phyloP scores from a whole-genome alignment of 108 stramenopile genomes.

The Schizochytrium sp. region DNA sequence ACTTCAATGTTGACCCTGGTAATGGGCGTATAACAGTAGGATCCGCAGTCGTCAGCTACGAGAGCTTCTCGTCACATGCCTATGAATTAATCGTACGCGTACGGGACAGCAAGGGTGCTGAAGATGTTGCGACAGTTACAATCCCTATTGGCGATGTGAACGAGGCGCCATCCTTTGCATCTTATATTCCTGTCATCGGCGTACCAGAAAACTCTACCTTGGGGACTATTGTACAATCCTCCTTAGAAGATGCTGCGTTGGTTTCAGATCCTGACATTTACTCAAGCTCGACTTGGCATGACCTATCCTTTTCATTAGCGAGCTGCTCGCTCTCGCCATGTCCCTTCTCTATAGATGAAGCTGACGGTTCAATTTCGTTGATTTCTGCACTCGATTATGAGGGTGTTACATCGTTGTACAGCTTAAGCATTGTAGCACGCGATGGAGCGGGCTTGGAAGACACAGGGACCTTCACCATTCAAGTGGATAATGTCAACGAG shows the following conservation, averaged over 20 bases:
- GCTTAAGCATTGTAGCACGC: not conserved
- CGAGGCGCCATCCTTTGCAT: not conserved
- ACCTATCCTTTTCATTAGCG: not conserved
- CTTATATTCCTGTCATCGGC: not conserved
- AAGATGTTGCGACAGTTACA: constrained; percentile 11
- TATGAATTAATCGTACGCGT: constrained; percentile 59
- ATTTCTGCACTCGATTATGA: constrained; percentile 1
- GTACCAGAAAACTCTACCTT: not conserved
- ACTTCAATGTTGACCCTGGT: not conserved
- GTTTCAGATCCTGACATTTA: constrained; percentile 34
- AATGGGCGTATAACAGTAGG: constrained; percentile 15
- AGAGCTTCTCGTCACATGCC: not conserved
- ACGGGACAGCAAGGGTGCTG: constrained; percentile 24
- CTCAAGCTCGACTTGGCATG: not conserved
- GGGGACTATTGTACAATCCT: not conserved
- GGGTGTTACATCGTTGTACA: not conserved
- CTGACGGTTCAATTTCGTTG: not conserved
- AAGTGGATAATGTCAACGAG: constrained; percentile 25
- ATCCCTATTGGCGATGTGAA: not conserved
- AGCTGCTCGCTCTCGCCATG: not conserved
- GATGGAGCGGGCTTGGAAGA: not conserved
- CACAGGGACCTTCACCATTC: not conserved
- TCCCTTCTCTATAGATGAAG: not conserved
- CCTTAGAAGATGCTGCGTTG: not conserved
- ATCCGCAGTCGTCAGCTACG: not conserved